Evolutionary conservation across 73 alveolate species (phyloP).

Genomic region (Tetrahymena malaccensis): DNA sequence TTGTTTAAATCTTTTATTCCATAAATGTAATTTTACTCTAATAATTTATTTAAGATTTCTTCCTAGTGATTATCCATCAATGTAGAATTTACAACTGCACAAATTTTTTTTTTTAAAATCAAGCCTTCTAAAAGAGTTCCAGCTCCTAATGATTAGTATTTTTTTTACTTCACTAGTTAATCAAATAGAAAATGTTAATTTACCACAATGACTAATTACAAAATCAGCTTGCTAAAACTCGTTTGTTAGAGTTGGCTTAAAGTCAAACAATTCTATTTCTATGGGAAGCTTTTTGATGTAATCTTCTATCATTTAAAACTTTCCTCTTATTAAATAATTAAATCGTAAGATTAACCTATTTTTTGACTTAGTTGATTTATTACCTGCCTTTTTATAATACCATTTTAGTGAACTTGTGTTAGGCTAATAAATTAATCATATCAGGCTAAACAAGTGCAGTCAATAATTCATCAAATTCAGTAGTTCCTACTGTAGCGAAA

Average conservation of each 20-base stretch:
- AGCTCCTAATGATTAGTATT: neutral
- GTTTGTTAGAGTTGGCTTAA: neutral
- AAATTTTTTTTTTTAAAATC: neutral
- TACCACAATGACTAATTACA: neutral
- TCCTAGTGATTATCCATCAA: neutral
- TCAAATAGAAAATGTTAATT: no score
- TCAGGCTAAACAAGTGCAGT: neutral
- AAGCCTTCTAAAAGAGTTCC: neutral
- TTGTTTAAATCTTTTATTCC: neutral
- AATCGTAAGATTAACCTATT: neutral
- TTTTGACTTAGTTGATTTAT: neutral
- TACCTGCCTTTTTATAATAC: neutral
- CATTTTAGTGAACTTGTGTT: neutral
- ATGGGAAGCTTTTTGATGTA: neutral
- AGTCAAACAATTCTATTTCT: neutral
- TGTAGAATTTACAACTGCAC: neutral
- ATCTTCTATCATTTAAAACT: neutral
- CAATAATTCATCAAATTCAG: neutral
- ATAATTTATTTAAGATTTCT: neutral
- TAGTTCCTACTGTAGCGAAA: neutral
- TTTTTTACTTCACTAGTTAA: neutral
- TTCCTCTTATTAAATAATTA: neutral
- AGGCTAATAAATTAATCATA: neutral
- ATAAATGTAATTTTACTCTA: neutral
- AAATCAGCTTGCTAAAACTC: neutral